Evolutionary conservation across 768 basidiomycete genomes (phyloP), one percentile per base, ranked within the genome.

Genomic region (Xerocomus brunneocitrinus): DNA sequence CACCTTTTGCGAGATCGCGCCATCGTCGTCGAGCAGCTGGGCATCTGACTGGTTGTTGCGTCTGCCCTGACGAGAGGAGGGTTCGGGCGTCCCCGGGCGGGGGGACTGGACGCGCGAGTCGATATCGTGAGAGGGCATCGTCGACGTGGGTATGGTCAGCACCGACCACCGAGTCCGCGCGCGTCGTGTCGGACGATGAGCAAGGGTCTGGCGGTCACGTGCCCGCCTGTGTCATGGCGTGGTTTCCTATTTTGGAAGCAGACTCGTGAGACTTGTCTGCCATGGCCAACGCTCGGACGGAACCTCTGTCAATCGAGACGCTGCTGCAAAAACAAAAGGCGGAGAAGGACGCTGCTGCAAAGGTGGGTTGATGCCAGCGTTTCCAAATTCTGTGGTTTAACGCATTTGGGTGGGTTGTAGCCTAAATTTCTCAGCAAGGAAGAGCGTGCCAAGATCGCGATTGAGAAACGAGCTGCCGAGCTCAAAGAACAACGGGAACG

Each of bases 371-470:
- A 1, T 31, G 28, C 27, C 5, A 1, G 8, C 14, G 19, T 7
- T 43, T 24, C 22, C 24, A 4, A 16, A 3, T 35, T 45, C 32
- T 1, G 31, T 8, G 14, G 19, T 27, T 8, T 27, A 31, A 28
- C 57, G 56, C 46, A 57, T 47, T 42, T 35, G 35, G 12, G 28
- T 30, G 46, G 45, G 56, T 28, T 48, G 30, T 71, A 98, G 94
- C 95, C 95, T 34, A 95, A 84, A 71, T 98, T 98, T 75, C 76
- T 98, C 13, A 83, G 90, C 3, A 98, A 91, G 71, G 91, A 94
- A 59, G 90, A 97, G 63, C 83, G 95, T 46, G 91, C 91, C 16
- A 83, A 83, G 64, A 72, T 97, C 34, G 95, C 95, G 3, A 89
- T 98, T 55, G 84, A 86, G 14, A 89, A 91, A 62, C 85, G 95